phyloP scores from a whole-genome alignment of 345 rosid genomes.

The Hypericum androsaemum region DNA sequence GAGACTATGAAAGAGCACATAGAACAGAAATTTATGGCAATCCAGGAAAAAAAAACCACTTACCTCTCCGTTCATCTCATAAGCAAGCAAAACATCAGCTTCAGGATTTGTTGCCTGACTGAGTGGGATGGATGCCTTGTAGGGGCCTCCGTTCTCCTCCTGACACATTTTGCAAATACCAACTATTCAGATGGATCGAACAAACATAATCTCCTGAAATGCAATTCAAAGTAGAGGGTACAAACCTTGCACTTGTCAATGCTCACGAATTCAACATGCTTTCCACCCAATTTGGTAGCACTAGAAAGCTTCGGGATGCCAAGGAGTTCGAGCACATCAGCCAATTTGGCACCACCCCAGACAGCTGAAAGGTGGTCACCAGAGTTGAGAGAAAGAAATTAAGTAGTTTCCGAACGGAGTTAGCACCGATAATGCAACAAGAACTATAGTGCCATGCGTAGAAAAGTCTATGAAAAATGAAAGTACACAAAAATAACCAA shows the following conservation, averaged over 20 bases:
- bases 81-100: constrained; percentile 92
- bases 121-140: constrained; percentile 87
- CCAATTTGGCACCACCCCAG: constrained; percentile 81
- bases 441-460: too few relatives aligned
- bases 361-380: constrained; percentile 37
- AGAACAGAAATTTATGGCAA: too few relatives aligned
- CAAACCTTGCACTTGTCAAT: constrained; percentile 86
- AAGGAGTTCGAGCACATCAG: constrained; percentile 73
- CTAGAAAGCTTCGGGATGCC: constrained; percentile 56
- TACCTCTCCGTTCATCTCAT: constrained; percentile 98
- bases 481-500: constrained; percentile 15
- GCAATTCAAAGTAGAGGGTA: not conserved
- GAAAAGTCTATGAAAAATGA: too few relatives aligned
- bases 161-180: constrained; percentile 14
- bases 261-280: constrained; percentile 92
- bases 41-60: constrained; percentile 8
- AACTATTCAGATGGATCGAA: not conserved
- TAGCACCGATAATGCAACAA: too few relatives aligned
- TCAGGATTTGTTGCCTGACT: constrained; percentile 78
- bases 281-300: constrained; percentile 58
- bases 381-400: too few relatives aligned
- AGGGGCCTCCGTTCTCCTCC: constrained; percentile 99
- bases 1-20: too few relatives aligned
- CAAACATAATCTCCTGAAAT: not conserved
- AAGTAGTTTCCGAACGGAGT: too few relatives aligned